Conservation (phyloP, 768 basidiomycete genomes). For the Auriculariales sp. region DNA sequence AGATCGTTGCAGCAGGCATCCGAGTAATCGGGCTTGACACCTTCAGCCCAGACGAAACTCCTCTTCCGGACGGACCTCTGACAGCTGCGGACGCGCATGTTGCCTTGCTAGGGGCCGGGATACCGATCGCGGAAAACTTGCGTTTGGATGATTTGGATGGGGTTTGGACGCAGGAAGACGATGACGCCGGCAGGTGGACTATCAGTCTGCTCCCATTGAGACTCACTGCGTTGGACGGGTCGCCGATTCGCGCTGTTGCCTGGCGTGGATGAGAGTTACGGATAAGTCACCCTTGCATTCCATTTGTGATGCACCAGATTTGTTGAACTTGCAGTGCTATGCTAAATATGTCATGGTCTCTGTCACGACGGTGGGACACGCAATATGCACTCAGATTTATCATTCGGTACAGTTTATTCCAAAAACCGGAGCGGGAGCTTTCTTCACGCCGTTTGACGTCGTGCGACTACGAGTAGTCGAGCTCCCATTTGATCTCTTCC, state of each 20-base stretch:
- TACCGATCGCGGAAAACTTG: constrained; percentile 52
- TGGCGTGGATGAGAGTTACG: too few relatives aligned
- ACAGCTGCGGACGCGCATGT: constrained; percentile 45
- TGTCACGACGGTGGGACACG: too few relatives aligned
- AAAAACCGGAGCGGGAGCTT: too few relatives aligned
- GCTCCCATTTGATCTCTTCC: too few relatives aligned
- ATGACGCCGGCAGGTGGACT: constrained; percentile 22
- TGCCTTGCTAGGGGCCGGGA: constrained; percentile 41
- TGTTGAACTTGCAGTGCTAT: too few relatives aligned
- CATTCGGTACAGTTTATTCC: too few relatives aligned
- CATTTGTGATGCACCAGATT: too few relatives aligned
- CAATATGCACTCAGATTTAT: too few relatives aligned
- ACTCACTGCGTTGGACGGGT: constrained; percentile 46
- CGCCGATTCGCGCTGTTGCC: constrained; percentile 58
- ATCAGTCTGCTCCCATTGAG: constrained; percentile 47
- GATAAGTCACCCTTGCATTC: too few relatives aligned
- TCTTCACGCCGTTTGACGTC: too few relatives aligned
- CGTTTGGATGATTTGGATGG: constrained; percentile 33
- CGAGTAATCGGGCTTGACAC: constrained; percentile 48
- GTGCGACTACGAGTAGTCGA: too few relatives aligned
- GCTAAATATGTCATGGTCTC: too few relatives aligned
- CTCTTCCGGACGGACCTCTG: constrained; percentile 1
- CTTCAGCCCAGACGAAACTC: constrained; percentile 49
- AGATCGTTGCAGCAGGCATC: constrained; percentile 36
- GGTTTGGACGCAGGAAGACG: constrained; percentile 25